Evolutionary conservation across 495 filamentous ascomycete species (phyloP), one percentile per base, ranked within the genome.

Genomic region (Xylaria sp.): DNA sequence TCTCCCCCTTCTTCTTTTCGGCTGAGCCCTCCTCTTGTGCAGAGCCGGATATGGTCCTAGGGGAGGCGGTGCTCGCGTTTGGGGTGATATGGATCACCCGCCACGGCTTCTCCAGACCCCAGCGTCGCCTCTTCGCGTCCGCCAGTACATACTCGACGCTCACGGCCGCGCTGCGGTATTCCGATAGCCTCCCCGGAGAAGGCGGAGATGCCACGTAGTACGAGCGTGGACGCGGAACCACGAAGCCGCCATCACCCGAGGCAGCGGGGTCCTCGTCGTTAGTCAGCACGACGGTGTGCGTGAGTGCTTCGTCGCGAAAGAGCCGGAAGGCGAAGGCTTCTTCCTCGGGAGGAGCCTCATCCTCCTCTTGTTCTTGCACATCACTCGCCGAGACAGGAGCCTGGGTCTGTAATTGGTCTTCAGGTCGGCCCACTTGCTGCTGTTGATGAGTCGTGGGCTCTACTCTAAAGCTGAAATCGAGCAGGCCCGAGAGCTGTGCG

Each of bases 101-200:
- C 88, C 88, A 90, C 5, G 87, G 86, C 66, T 87, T 77, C 71
- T 85, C 85, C 31, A 86, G 80, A 0, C 87, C 87, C 82, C 87
- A 88, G 15, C 81, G 78, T 67, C 86, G 77, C 70, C 75, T 78
- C 71, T 68, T 73, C 19, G 84, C 77, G 67, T 80, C 73, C 6
- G 77, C 71, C 0, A 83, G 35, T 9, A 90, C 78, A 1, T 85
- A 81, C 50, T 82, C 78, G 0, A 80, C 85, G 26, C 74, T 83
- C 40, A 89, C 77, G 19, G 87, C 85, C 5, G 80, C 79, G 15
- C 64, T 66, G 70, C 73, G 68, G 43, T 86, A 81, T 68, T 80
- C 63, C 35, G 68, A 68, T 29, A 74, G 58, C 70, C 79, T 66
- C 55, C 77, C 76, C 1, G 80, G 70, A 1, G 76, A 64, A 40